Conservation (phyloP, 176 grass and related monocot genomes). For the Juncus inflexus region DNA sequence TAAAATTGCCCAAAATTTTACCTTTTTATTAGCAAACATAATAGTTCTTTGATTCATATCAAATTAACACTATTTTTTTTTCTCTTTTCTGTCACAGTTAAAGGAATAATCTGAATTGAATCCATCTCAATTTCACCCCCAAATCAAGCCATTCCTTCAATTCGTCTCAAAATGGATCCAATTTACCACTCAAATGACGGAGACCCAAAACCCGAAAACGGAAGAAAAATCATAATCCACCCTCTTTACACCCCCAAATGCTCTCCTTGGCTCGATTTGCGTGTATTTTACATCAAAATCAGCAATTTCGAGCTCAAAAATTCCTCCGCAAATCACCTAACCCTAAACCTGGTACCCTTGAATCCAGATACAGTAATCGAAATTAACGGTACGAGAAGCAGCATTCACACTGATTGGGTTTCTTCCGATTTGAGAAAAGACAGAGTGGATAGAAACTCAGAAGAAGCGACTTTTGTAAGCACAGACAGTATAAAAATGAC, state of each 20-base stretch:
- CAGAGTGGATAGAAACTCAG: constrained; percentile 65
- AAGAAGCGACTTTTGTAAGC: constrained; percentile 90
- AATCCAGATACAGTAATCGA: constrained; percentile 83
- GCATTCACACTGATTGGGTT: constrained; percentile 67
- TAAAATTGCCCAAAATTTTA: no score
- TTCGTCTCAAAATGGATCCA: constrained; percentile 14
- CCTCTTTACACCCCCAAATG: constrained; percentile 64
- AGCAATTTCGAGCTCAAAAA: constrained; percentile 68
- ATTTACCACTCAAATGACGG: background rate
- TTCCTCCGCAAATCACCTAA: constrained; percentile 58
- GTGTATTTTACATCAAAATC: constrained; percentile 79
- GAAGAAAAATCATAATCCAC: constrained; percentile 87
- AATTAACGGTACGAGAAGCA: constrained; percentile 78
- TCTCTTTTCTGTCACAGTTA: constrained; percentile 10
- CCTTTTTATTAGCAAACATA: no score
- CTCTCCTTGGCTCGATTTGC: constrained; percentile 86
- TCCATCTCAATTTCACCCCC: background rate
- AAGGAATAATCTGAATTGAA: constrained; percentile 14
- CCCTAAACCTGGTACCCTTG: constrained; percentile 67
- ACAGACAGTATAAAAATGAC: constrained; percentile 88
- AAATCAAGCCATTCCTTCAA: constrained; percentile 4
- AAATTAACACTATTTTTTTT: constrained; percentile 14
- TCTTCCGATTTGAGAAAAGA: constrained; percentile 76
- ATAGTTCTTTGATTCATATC: no score
- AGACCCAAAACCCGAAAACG: constrained; percentile 32